phyloP scores from a whole-genome alignment of 257 asterid species.

The Capsicum rhomboideum region DNA sequence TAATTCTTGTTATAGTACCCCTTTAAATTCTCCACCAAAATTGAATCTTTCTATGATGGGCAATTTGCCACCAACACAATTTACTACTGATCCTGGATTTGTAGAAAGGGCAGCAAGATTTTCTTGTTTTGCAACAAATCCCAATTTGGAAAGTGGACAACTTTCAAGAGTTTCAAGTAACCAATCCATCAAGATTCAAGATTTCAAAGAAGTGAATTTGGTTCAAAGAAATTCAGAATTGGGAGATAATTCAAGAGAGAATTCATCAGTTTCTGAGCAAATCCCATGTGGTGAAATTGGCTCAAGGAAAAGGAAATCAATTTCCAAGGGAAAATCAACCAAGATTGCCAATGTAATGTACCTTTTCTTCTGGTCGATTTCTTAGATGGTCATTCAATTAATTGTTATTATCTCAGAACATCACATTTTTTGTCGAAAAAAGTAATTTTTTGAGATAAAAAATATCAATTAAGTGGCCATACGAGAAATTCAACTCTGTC shows the following conservation, averaged over 20 bases:
- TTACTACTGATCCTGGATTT: conserved; percentile 61
- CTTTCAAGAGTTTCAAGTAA: conserved; percentile 35
- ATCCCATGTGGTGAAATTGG: conserved; percentile 33
- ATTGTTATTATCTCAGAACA: background rate
- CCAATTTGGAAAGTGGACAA: conserved; percentile 34
- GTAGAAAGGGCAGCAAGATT: conserved; percentile 64
- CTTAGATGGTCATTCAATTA: background rate
- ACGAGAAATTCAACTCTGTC: too few species aligned
- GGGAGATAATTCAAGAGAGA: conserved; percentile 51
- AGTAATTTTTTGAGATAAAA: too few species aligned
- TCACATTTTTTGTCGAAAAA: too few species aligned
- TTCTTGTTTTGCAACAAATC: conserved; percentile 49
- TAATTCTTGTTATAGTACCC: conserved; percentile 57
- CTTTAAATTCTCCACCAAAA: conserved; percentile 76
- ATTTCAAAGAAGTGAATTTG: conserved; percentile 28
- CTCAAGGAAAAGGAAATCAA: conserved; percentile 65
- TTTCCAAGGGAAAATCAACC: conserved; percentile 43
- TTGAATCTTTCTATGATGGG: conserved; percentile 40
- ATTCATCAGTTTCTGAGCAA: conserved; percentile 66
- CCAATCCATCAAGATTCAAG: conserved; percentile 29
- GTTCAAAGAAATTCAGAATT: conserved; percentile 34
- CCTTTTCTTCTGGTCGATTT: too few species aligned
- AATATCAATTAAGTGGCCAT: background rate
- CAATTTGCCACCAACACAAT: conserved; percentile 28
- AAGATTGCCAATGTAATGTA: conserved; percentile 31